Conservation (phyloP, 192 early-diverging fungal species). For the Rhizoclosmatium globosum region DNA sequence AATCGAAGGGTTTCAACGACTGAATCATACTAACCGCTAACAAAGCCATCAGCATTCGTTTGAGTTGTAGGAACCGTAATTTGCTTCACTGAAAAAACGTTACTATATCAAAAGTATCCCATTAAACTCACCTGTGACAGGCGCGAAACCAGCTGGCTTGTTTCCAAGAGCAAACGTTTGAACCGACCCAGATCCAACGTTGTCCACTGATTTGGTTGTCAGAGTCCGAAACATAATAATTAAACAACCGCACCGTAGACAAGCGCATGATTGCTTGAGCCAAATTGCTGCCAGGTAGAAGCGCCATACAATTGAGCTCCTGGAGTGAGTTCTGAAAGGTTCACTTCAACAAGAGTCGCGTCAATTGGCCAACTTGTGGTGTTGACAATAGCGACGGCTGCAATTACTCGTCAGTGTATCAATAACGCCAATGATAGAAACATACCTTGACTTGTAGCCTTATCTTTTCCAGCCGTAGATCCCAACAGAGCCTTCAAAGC, state of each 20-base stretch:
- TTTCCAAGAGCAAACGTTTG: constrained; percentile 25
- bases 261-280: constrained; percentile 20
- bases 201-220: constrained; percentile 21
- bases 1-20: too few species aligned
- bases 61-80: neutral
- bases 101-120: neutral
- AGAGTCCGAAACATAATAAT: neutral
- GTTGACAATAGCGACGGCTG: constrained; percentile 48
- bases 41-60: constrained; percentile 24
- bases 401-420: neutral
- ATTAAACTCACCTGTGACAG: constrained; percentile 37
- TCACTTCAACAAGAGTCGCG: constrained; percentile 38
- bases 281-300: constrained; percentile 33
- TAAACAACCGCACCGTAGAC: constrained; percentile 25
- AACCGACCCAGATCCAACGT: constrained; percentile 14
- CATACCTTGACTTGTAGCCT: constrained; percentile 7
- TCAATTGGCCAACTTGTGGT: constrained; percentile 45
- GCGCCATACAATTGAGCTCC: constrained; percentile 11
- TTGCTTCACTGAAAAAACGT: constrained; percentile 21
- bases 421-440: too few species aligned
- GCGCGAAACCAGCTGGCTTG: constrained; percentile 37
- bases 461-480: neutral
- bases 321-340: neutral
- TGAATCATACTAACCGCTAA: neutral
- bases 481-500: constrained; percentile 40